Evolutionary conservation across 495 filamentous ascomycete species (phyloP), one percentile per base, ranked within the genome.

Genomic region (Aspergillus homomorphus): DNA sequence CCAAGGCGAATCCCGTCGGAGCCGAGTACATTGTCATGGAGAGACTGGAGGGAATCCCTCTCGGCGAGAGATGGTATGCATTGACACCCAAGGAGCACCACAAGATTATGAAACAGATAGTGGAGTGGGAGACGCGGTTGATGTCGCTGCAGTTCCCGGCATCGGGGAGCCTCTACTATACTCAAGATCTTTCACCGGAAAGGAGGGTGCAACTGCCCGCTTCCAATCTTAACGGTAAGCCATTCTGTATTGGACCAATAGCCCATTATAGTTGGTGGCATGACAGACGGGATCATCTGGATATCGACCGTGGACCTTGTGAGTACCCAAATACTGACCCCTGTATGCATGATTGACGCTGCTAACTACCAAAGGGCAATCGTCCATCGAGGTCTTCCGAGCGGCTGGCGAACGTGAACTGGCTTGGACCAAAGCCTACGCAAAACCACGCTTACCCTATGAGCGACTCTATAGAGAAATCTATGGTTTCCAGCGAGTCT

Each of bases 121-220:
- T 73, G 9, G 41, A 67, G 33, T 49, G 65, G 45, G 74, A 75
- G 44, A 43, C 58, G 30, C 55, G 57, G 51, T 46, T 74, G 16
- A 66, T 69, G 55, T 30, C 48, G 9, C 24, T 73, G 23, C 18
- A 53, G 38, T 63, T 76, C 54, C 66, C 66, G 18, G 67, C 66
- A 4, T 62, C 49, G 45, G 73, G 73, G 16, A 73, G 70, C 58
- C 24, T 76, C 7, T 76, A 73, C 60, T 64, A 67, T 54, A 33
- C n/a, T 12, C 51, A 55, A 14, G 56, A 60, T 18, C 20, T 65
- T 43, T 24, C 38, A 23, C 53, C 41, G 12, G 62, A 42, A 33
- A 57, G 18, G 1, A 53, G 20, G 42, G 6, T 65, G n/a, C 30
- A 42, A 2, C 51, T 60, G 7, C 21, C 57, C 5, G 45, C 57